Evolutionary conservation across 2,329 filamentous ascomycete species (phyloP), one percentile per base, ranked within the genome.

Genomic region (Paraphoma chrysanthemicola): DNA sequence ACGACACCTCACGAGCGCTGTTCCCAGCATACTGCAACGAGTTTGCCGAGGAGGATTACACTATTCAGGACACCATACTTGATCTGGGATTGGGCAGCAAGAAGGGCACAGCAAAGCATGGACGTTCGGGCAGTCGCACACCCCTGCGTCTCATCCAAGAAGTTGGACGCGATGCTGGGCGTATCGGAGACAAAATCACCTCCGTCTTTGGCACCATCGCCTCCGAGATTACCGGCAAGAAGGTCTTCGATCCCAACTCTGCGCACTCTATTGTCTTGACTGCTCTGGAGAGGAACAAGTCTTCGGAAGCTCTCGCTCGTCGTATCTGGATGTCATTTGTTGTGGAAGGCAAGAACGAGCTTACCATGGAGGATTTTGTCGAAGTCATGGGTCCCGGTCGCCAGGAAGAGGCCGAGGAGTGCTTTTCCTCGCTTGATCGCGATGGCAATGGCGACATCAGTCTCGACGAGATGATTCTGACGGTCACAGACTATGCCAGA

Each of bases 271-370:
- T 98, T 47, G 92, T 98, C 5, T 83, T 96, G 11, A 88, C 96
- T 73, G 95, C 94, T 8, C 83, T 98, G 31, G 93, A 97, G 77
- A 94, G 92, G 79, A 88, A 86, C 43, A 84, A 85, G 57, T 91
- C 92, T 6, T 92, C 93, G 0, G 93, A 98, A 75, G 95, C 95
- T n/a, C 81, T 98, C 55, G 93, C 92, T n/a, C 90, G 88, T 65
- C 90, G 95, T 70, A 89, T 98, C 60, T 98, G 95, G 95, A 96
- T 97, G 92, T 97, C 93, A 0, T 96, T 97, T 73, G 95, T 97
- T 1, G 87, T 95, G 4, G 94, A 98, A 77, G 93, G 92, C 67
- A 88, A 88, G 56, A 92, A 97, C 41, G 82, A 89, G 0, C 82
- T 99, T 8, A 91, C 86, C 64, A 78, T 85, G 8, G 92, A 97